A percentile compares a stretch with the other conserved stretches of the same genome.
Evolutionary conservation across 352 stramenopile species (phyloP).

Genomic region (Globisporangium recalcitrans): DNA sequence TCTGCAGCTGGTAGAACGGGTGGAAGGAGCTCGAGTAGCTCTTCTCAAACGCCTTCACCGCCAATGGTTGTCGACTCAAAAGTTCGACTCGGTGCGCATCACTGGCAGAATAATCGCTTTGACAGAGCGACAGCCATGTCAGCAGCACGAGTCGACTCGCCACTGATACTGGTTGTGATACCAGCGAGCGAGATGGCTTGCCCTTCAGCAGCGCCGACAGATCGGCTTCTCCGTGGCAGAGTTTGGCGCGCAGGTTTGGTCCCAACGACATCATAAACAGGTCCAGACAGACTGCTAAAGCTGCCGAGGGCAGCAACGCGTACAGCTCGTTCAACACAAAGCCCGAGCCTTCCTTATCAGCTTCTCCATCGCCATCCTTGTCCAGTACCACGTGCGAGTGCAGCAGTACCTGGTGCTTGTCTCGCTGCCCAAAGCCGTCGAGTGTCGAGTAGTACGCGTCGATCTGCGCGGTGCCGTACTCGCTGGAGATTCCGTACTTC

Average conservation of each 20-base stretch:
- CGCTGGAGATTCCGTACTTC: conserved; percentile 23
- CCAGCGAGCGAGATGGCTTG: too few relatives aligned
- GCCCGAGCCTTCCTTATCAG: neutral
- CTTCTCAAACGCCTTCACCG: conserved; percentile 14
- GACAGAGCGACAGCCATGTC: conserved; percentile 25
- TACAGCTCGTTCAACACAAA: conserved; percentile 43
- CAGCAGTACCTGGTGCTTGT: conserved; percentile 72
- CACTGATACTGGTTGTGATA: conserved; percentile 14
- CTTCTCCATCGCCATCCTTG: neutral
- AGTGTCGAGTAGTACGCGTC: conserved; percentile 76
- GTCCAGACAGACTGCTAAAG: conserved; percentile 46
- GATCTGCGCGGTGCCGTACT: conserved; percentile 48
- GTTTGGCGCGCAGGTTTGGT: conserved; percentile 61
- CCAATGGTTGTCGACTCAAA: neutral
- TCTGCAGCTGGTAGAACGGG: conserved; percentile 45
- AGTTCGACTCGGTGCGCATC: neutral
- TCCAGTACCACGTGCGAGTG: conserved; percentile 31
- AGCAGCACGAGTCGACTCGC: conserved; percentile 37
- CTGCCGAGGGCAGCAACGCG: conserved; percentile 29
- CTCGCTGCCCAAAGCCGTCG: conserved; percentile 69
- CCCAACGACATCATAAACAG: conserved; percentile 74
- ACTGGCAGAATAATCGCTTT: neutral
- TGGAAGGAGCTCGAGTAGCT: conserved; percentile 44
- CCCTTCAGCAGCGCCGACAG: conserved; percentile 25
- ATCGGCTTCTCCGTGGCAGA: conserved; percentile 64